Conservation (phyloP, 495 filamentous ascomycete genomes). For the Podospora pseudocomata region DNA sequence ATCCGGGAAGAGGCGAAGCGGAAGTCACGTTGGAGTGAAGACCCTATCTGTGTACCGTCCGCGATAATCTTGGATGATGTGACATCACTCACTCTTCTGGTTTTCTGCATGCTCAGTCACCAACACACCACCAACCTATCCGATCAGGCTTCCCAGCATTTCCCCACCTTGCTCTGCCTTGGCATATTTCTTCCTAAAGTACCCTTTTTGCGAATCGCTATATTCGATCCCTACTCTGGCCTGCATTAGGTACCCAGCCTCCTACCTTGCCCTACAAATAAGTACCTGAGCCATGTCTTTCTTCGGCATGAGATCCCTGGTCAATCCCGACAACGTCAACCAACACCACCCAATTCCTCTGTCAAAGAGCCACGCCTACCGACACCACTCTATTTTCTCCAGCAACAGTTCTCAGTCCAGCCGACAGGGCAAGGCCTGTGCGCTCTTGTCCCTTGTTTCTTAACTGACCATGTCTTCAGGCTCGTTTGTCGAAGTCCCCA, state of each 20-base stretch:
- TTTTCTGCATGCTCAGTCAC: background rate
- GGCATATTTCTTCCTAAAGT: background rate
- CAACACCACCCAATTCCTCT: constrained; percentile 18
- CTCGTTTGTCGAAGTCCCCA: constrained; percentile 57
- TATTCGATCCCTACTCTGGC: background rate
- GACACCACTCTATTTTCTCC: constrained; percentile 16
- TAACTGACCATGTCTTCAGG: constrained; percentile 33
- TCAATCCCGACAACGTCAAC: constrained; percentile 10
- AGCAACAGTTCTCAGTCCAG: constrained; percentile 13
- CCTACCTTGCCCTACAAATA: background rate
- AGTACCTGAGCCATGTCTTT: background rate
- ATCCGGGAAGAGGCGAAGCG: constrained; percentile 7
- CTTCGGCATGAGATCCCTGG: constrained; percentile 15
- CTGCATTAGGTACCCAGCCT: constrained; percentile 1
- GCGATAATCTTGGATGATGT: background rate
- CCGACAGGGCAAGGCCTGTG: constrained; percentile 28
- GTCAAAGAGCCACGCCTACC: constrained; percentile 13
- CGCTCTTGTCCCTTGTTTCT: constrained; percentile 1
- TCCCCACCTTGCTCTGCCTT: background rate
- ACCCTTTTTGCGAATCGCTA: background rate
- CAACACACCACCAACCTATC: background rate
- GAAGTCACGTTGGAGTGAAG: background rate
- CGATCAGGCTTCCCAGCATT: constrained; percentile 3
- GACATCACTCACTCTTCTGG: constrained; percentile 8
- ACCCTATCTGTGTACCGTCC: background rate